These are phyloP conservation scores for Neltuma alba DNA, from an alignment of 306 rosid genomes.

Conservation along the genomic window DNA sequence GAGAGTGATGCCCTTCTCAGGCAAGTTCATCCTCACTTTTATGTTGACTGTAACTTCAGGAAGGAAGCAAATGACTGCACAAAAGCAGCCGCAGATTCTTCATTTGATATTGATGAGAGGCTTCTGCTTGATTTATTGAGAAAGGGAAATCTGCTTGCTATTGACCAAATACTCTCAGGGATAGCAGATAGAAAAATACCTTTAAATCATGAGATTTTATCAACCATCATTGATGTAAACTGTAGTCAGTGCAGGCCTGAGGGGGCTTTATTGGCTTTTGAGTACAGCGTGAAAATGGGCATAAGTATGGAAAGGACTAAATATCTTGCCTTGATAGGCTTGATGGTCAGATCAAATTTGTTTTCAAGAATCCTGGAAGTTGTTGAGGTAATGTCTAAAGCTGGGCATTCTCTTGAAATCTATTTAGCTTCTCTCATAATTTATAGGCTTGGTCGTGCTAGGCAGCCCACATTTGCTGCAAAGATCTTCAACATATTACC, in stretches of 20 bases:
- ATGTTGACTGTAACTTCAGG: slow-evolving; percentile 34
- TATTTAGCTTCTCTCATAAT: slow-evolving; percentile 63
- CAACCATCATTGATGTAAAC: slow-evolving; percentile 63
- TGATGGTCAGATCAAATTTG: slow-evolving; percentile 56
- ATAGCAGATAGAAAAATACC: slow-evolving; percentile 49
- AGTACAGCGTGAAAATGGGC: slow-evolving; percentile 55
- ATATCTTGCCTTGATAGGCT: slow-evolving; percentile 66
- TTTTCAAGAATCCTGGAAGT: slow-evolving; percentile 51
- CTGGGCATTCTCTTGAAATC: slow-evolving; percentile 71
- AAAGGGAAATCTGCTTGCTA: slow-evolving; percentile 56
- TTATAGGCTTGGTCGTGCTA: slow-evolving; percentile 63
- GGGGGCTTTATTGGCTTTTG: slow-evolving; percentile 69
- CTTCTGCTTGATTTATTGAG: slow-evolving; percentile 59
- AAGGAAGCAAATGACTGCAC: slow-evolving; percentile 38
- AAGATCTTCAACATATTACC: slow-evolving; percentile 65
- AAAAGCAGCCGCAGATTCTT: slow-evolving; percentile 30
- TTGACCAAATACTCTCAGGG: slow-evolving; percentile 59
- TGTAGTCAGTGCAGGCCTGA: slow-evolving; percentile 52
- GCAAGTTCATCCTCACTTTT: slow-evolving; percentile 76
- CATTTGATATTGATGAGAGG: slow-evolving; percentile 44
- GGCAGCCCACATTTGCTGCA: slow-evolving; percentile 54
- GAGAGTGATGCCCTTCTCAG: slow-evolving; percentile 63
- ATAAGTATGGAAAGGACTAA: slow-evolving; percentile 53
- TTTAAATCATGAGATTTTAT: slow-evolving; percentile 50
- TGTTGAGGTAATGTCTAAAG: slow-evolving; percentile 59